Evolutionary conservation across 2,329 filamentous ascomycete genomes (phyloP).

Genomic region (Zopfia rhizophila): DNA sequence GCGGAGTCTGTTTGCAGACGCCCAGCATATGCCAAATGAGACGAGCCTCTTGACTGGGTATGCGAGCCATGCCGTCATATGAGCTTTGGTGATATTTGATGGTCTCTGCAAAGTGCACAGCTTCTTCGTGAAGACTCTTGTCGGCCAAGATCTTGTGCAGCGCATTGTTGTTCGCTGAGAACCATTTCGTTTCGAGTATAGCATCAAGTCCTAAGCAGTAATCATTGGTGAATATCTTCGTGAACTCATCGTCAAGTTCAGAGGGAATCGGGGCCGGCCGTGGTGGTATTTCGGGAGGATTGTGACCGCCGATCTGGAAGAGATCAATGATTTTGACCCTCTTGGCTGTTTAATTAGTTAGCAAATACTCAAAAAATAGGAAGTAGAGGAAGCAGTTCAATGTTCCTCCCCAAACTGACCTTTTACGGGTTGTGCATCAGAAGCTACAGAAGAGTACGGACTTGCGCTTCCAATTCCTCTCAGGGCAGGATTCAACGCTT

Average conservation of each 20-base stretch:
- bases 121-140: constrained; percentile 47
- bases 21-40: constrained; percentile 69
- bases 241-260: constrained; percentile 46
- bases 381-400: background rate
- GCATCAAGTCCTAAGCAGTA: constrained; percentile 46
- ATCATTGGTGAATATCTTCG: constrained; percentile 46
- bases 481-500: constrained; percentile 45
- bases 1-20: constrained; percentile 58
- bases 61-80: constrained; percentile 42
- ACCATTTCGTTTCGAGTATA: constrained; percentile 81
- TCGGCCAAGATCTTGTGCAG: constrained; percentile 63
- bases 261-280: constrained; percentile 37
- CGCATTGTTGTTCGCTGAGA: constrained; percentile 66
- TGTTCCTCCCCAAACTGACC: constrained; percentile 30
- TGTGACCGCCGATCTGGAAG: constrained; percentile 47
- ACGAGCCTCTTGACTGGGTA: constrained; percentile 66
- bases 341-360: constrained; percentile 43
- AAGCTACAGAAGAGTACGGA: constrained; percentile 28
- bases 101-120: constrained; percentile 46
- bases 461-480: constrained; percentile 32
- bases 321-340: constrained; percentile 44
- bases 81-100: constrained; percentile 38
- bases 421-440: constrained; percentile 39
- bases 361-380: constrained; percentile 5
- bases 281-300: constrained; percentile 47